A percentile compares a stretch with the other conserved stretches of the same genome.
Conservation (phyloP, 768 basidiomycete species). For the Nidula microcarpa region DNA sequence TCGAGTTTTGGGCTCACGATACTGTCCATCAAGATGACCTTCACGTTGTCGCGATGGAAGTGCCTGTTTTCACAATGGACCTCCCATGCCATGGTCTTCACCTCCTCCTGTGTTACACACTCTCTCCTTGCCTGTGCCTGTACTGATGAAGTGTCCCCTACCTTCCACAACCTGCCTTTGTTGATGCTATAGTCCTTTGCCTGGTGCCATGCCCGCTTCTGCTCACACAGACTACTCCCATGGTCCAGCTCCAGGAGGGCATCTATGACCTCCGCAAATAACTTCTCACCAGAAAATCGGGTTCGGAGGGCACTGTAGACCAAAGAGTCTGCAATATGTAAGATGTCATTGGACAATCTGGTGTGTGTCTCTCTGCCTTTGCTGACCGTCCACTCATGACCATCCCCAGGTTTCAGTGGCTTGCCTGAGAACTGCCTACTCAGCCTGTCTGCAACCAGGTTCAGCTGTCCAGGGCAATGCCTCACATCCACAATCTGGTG, state of each 20-base stretch:
- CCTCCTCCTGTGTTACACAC: constrained; percentile 22
- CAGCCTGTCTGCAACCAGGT: constrained; percentile 20
- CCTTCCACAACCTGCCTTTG: constrained; percentile 19
- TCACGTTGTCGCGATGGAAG: constrained; percentile 28
- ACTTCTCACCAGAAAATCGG: constrained; percentile 14
- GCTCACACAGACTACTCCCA: constrained; percentile 7
- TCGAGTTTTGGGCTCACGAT: constrained; percentile 23
- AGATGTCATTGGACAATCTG: constrained; percentile 14
- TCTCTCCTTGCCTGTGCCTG: constrained; percentile 17
- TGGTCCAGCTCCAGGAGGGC: constrained; percentile 16
- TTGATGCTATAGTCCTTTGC: constrained; percentile 20
- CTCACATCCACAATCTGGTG: constrained; percentile 12
- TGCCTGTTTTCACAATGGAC: constrained; percentile 23
- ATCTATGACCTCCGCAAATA: constrained; percentile 18
- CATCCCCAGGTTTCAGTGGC: constrained; percentile 9
- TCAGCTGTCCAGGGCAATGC: constrained; percentile 16
- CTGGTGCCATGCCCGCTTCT: constrained; percentile 14
- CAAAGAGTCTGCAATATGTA: neutral
- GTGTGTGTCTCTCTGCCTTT: constrained; percentile 13
- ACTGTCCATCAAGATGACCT: constrained; percentile 19
- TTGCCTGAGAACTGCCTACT: constrained; percentile 14
- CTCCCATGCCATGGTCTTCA: constrained; percentile 11
- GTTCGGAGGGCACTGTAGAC: neutral
- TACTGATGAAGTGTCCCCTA: constrained; percentile 9
- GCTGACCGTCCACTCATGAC: constrained; percentile 21